These are phyloP conservation scores for Penicillium sp. DNA, from an alignment of 2,329 filamentous ascomycete species.

Conservation along the genomic window DNA sequence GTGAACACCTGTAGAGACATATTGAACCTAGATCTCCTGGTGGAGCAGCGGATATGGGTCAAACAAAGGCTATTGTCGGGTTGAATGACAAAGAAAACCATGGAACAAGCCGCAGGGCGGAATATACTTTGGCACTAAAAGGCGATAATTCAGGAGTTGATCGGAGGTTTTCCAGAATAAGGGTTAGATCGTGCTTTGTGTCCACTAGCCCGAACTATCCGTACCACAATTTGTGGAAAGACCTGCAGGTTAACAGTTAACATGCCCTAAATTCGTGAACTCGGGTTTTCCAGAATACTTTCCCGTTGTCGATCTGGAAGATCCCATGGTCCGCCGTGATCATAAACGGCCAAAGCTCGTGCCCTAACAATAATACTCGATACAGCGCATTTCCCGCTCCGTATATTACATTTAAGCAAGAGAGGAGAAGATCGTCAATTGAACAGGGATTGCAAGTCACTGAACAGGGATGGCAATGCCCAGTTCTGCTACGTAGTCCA, in stretches of 20 bases:
- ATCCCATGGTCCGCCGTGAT: not conserved
- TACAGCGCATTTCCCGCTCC: not conserved
- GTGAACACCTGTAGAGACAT: slow-evolving; percentile 13
- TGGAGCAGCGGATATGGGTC: not conserved
- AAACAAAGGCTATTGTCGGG: not conserved
- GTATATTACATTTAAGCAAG: not conserved
- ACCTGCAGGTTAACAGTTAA: not conserved
- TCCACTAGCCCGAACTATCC: slow-evolving; percentile 11
- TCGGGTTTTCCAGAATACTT: not conserved
- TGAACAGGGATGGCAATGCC: not conserved
- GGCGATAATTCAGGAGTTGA: not conserved
- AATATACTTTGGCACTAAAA: slow-evolving; percentile 18
- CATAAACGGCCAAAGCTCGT: not conserved
- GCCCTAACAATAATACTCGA: not conserved
- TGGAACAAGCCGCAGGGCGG: slow-evolving; percentile 3
- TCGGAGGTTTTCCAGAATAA: slow-evolving; percentile 24
- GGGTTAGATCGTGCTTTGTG: slow-evolving; percentile 16
- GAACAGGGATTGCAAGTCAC: not conserved
- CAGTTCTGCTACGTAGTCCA: not conserved
- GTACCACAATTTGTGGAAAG: not conserved
- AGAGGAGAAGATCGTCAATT: slow-evolving; percentile 4
- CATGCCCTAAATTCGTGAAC: not conserved
- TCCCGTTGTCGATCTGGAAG: slow-evolving; percentile 4
- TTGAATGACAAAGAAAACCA: not conserved
- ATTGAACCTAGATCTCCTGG: slow-evolving; percentile 8